phyloP scores from a whole-genome alignment of 2,329 filamentous ascomycete genomes.

The Colletotrichum caudatum region DNA sequence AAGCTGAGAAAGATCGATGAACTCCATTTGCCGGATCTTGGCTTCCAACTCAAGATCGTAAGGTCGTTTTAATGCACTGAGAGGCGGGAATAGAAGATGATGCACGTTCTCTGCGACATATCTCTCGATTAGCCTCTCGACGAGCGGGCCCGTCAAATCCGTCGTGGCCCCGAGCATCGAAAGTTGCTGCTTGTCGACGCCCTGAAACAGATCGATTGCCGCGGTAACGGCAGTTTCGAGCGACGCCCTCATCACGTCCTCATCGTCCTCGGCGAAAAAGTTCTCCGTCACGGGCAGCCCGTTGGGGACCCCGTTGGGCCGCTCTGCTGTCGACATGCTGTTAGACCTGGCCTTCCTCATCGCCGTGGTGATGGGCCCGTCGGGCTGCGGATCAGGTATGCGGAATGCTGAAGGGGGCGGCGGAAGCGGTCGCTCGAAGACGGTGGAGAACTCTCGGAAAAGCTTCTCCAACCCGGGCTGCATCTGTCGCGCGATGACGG shows the following conservation, averaged over 20 bases:
- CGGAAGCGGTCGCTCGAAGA: conserved; percentile 87
- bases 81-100: conserved; percentile 84
- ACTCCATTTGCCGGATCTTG: conserved; percentile 92
- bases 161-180: conserved; percentile 93
- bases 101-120: conserved; percentile 96
- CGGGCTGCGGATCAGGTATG: conserved; percentile 69
- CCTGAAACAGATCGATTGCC: conserved; percentile 95
- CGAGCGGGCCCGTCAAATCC: conserved; percentile 89
- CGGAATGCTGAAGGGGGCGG: conserved; percentile 74
- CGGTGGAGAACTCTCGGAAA: conserved; percentile 88
- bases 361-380: conserved; percentile 67
- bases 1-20: conserved; percentile 93
- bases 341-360: conserved; percentile 68
- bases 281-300: conserved; percentile 68
- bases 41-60: conserved; percentile 91
- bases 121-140: conserved; percentile 93
- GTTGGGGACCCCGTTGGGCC: conserved; percentile 48
- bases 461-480: conserved; percentile 89
- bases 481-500: conserved; percentile 97
- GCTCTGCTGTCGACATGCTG: conserved; percentile 54
- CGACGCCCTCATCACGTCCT: conserved; percentile 88
- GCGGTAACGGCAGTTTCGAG: conserved; percentile 92
- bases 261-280: conserved; percentile 87
- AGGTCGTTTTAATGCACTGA: conserved; percentile 80
- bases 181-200: conserved; percentile 94